A percentile compares a stretch with the other conserved stretches of the same genome.
Conservation (phyloP, 169 alveolate genomes). For the Eimeria zaria region DNA sequence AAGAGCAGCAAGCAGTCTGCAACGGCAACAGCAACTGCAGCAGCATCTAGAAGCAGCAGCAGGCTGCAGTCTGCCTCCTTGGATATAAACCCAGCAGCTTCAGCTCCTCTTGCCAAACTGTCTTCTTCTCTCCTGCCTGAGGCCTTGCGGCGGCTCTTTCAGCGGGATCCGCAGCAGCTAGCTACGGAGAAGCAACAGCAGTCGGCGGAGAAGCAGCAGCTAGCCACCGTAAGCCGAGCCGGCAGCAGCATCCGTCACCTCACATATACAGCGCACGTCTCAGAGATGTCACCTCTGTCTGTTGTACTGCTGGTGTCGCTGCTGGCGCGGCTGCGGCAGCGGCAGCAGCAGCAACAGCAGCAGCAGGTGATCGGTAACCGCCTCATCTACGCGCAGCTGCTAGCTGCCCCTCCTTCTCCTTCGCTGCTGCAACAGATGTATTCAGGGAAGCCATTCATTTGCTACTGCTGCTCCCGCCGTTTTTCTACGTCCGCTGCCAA, state of each 20-base stretch:
- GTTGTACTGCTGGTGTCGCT: slow-evolving; percentile 17
- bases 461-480: slow-evolving; percentile 65
- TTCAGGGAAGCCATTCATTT: slow-evolving; percentile 41
- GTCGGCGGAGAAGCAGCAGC: slow-evolving; percentile 23
- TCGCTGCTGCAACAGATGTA: slow-evolving; percentile 66
- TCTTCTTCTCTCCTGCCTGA: slow-evolving; percentile 22
- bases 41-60: slow-evolving; percentile 8
- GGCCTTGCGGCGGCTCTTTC: not conserved
- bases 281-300: slow-evolving; percentile 2
- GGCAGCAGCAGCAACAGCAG: slow-evolving; percentile 69
- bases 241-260: not conserved
- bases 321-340: slow-evolving; percentile 55
- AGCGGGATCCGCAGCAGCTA: slow-evolving; percentile 7
- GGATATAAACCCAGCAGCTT: not conserved
- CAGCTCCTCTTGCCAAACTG: not conserved
- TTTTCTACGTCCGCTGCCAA: slow-evolving; percentile 20
- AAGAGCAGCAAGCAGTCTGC: slow-evolving; percentile 47
- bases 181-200: not conserved
- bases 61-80: not conserved
- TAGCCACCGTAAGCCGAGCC: not conserved
- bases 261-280: slow-evolving; percentile 2
- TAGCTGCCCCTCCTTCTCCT: slow-evolving; percentile 41
- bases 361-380: slow-evolving; percentile 37
- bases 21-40: not conserved
- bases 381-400: slow-evolving; percentile 45